Evolutionary conservation across 345 rosid species (phyloP), one percentile per base, ranked within the genome.

Genomic region (Bruguiera parviflora): DNA sequence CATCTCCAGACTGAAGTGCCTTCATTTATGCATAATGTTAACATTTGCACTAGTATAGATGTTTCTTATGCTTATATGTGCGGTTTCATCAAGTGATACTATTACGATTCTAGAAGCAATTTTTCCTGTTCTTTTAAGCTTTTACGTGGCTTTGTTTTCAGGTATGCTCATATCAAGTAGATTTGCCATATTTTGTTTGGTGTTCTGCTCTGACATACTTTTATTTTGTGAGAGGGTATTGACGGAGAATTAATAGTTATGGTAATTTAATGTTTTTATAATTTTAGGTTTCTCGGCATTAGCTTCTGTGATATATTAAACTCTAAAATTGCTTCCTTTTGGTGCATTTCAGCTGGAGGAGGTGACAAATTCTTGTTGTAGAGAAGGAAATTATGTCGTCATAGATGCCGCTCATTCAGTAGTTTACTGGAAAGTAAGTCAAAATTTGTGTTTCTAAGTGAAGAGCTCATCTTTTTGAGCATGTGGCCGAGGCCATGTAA

Each of bases 311-410:
- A 37, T 11, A 47, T 49, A 56, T 55, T 63, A 33, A 49, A 58
- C 24, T 71, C 65, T 56, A 28, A 58, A 57, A 72, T 32, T 32
- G 35, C 75, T 71, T 73, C 53, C 57, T 77, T 76, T 77, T 91
- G 97, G 96, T 82, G 83, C 82, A 56, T 92, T 91, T 80, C 74
- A 91, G 68, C 81, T 93, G 72, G 96, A 93, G 81, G 97, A 93
- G 85, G 84, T 27, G 67, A 83, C 83, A 61, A 82, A 74, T 75
- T 84, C 77, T 74, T 89, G 83, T 81, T 92, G 98, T 70, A 73
- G 74, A 58, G 94, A 89, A 67, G 97, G 94, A 66, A 81, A 85
- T 66, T 69, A 76, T 75, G 92, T 92, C 33, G 74, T 91, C 77
- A 57, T 91, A 67, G 88, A 27, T 62, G 85, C 80, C 72, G 76